Evolutionary conservation across 2,329 filamentous ascomycete genomes (phyloP), one percentile per base, ranked within the genome.

Genomic region (Septoria petroselini): DNA sequence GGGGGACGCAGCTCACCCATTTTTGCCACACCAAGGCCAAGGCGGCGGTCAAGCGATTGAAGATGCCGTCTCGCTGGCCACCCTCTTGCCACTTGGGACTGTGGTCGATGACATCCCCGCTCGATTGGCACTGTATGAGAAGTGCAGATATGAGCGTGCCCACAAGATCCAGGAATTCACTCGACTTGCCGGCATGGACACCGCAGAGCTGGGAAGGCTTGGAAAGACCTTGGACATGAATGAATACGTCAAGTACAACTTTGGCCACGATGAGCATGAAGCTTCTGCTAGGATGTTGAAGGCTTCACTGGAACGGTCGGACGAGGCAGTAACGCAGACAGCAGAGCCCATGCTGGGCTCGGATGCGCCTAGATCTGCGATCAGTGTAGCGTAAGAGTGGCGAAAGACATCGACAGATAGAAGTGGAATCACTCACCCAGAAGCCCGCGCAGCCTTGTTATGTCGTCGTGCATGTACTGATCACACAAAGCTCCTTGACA

Each of bases 1-100:
- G 0, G 84, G 84, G 0, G 84, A 87, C 62, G 81, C 83, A 0
- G 84, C 82, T 0, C 84, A 87, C 62, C 82, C 83, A 0, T 85
- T 86, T 58, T 69, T 82, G 0, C 83, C 47, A 19, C 77, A 81
- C 53, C 35, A 46, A 19, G 35, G 77, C 0, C 81, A 84, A 60
- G 83, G 82, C 1, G 83, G 76, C 6, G 81, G 69, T 0, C 73
- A 79, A 52, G 84, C 84, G 0, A 84, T 86, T 35, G 83, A 88
- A 62, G 84, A 87, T 54, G 82, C 77, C 0, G 77, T 77, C 0
- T 75, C 81, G 0, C 62, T 87, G 0, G 75, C 73, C 0, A 75
- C 77, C 1, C 69, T 86, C 6, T 69, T 86, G 0, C 73, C 76
- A 7, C 14, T 30, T 19, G 29, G 41, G 9, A 43, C 41, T n/a